Conservation (phyloP, 306 rosid species). For the Trifolium fragiferum region DNA sequence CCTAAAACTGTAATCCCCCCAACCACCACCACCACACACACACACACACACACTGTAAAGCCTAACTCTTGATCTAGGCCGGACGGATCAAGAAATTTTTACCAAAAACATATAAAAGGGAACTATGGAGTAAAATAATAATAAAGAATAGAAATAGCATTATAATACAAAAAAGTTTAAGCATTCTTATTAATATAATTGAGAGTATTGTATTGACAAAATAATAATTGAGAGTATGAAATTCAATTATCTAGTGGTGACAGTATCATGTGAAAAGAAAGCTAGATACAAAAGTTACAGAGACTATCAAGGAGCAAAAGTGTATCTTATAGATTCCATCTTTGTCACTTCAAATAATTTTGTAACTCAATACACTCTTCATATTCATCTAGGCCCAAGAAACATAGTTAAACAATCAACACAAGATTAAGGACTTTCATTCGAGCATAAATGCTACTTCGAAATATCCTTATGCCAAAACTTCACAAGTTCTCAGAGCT, state of each 20-base stretch:
- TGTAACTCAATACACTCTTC: constrained; percentile 24
- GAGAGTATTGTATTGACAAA: background rate
- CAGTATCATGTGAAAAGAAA: constrained; percentile 13
- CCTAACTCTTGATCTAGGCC: no score
- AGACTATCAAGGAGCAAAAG: constrained; percentile 20
- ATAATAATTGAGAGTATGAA: constrained; percentile 15
- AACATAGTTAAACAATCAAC: constrained; percentile 38
- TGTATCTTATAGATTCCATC: constrained; percentile 26
- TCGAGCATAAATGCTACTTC: constrained; percentile 10
- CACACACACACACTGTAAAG: no score
- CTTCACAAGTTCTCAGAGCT: constrained; percentile 61
- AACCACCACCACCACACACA: no score
- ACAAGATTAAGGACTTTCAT: constrained; percentile 32
- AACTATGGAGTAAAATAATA: background rate
- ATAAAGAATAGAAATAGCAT: background rate
- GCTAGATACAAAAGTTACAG: constrained; percentile 9
- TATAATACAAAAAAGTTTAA: background rate
- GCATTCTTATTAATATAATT: background rate
- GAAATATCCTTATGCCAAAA: constrained; percentile 9
- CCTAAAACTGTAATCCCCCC: no score
- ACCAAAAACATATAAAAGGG: background rate
- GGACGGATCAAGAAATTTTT: background rate
- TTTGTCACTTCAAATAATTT: constrained; percentile 5
- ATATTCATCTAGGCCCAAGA: constrained; percentile 7
- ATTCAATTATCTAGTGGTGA: background rate